Evolutionary conservation across 23 red algal species (phyloP), one percentile per base, ranked within the genome.

Genomic region (Gracilaria caudata): DNA sequence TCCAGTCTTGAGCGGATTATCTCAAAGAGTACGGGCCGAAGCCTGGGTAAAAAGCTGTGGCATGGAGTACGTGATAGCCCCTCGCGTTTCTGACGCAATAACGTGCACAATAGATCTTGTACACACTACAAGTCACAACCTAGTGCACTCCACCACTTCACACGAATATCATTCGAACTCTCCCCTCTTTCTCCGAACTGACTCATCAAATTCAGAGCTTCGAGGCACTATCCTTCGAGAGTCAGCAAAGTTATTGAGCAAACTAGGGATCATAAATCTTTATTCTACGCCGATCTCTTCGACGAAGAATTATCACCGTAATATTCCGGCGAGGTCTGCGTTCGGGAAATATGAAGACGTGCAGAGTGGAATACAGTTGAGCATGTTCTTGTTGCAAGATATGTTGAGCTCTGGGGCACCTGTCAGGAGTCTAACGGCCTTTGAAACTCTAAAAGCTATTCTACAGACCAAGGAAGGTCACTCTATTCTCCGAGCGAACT

Each of bases 11-110:
- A 65, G 49, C 21, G 40, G 45, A 1, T 38, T 89, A 29, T 89
- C 68, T 47, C 68, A 32, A 4, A 44, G 57, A n/a, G 28, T 89
- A 26, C 14, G 21, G 25, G 68, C 35, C 36, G 85, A 89, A 45
- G 85, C 85, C 16, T 89, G 85, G 85, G 12, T 89, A 35, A 44
- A 55, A 78, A 89, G 85, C 74, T 55, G 72, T 64, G 85, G 85
- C 19, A 43, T 60, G 55, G 44, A 58, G 21, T 51, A 53, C 17
- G 19, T 38, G n/a, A 89, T 73, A 29, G 85, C 51, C 47, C 37
- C 35, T 41, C 71, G 41, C 4, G 20, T 89, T 38, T 25, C 45
- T 25, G 51, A 64, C 36, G 71, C 56, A 58, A 77, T 89, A 46
- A 45, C 85, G 32, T 78, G 35, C 14, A 37, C 60, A 21, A 66